These are phyloP conservation scores for Metschnikowia henanensis DNA, from an alignment of 805 yeast species.

Conservation along the genomic window DNA sequence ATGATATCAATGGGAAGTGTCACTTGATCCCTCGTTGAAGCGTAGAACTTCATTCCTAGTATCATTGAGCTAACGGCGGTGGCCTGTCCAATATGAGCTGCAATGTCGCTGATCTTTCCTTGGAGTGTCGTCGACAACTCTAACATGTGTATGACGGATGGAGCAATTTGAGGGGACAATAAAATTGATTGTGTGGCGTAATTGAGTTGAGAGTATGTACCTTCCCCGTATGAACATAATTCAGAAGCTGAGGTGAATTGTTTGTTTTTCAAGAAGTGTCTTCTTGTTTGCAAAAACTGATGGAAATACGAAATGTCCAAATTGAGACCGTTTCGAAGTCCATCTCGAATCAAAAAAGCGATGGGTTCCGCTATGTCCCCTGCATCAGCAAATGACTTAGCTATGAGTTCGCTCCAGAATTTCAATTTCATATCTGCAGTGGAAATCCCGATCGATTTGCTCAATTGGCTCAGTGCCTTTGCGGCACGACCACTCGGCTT, in stretches of 20 bases:
- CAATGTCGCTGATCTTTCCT: constrained; percentile 51
- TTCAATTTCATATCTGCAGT: constrained; percentile 58
- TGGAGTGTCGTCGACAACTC: constrained; percentile 47
- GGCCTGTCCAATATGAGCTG: constrained; percentile 85
- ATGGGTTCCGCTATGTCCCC: constrained; percentile 60
- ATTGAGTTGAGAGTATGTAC: constrained; percentile 70
- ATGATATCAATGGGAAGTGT: constrained; percentile 64
- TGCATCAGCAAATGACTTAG: constrained; percentile 41
- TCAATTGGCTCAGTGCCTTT: constrained; percentile 28
- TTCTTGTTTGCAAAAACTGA: constrained; percentile 59
- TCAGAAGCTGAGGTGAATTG: constrained; percentile 51
- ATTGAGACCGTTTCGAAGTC: constrained; percentile 47
- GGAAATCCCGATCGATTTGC: constrained; percentile 36
- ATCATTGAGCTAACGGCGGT: constrained; percentile 67
- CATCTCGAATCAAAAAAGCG: constrained; percentile 55
- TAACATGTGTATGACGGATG: constrained; percentile 50
- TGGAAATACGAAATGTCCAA: constrained; percentile 56
- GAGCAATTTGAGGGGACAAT: constrained; percentile 57
- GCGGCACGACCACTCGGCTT: constrained; percentile 16
- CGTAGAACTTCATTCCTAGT: constrained; percentile 59
- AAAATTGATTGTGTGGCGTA: constrained; percentile 62
- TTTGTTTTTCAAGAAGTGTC: constrained; percentile 48
- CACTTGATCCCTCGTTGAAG: constrained; percentile 48
- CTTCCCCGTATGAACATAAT: constrained; percentile 78
- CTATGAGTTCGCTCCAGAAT: constrained; percentile 70